These are phyloP conservation scores for Saururus chinensis DNA, from an alignment of 164 flowering plant genomes.

Conservation along the genomic window DNA sequence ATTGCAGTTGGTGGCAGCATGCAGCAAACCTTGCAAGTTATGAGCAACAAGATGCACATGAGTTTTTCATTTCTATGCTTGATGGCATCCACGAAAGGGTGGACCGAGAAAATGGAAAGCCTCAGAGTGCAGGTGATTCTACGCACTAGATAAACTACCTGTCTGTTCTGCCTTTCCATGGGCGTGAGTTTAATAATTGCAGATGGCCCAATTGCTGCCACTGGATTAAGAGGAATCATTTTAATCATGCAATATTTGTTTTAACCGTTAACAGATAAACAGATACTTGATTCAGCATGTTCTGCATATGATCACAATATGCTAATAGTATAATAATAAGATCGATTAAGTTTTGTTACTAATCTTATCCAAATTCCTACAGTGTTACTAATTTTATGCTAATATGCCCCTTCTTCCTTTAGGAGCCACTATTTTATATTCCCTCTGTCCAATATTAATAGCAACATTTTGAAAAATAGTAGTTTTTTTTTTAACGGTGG, in stretches of 20 bases:
- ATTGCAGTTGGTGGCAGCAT: constrained; percentile 93
- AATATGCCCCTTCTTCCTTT: no score
- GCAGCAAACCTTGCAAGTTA: constrained; percentile 88
- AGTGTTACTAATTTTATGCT: no score
- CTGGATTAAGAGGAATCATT: background rate
- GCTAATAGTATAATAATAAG: background rate
- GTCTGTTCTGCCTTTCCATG: no score
- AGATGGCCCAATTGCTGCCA: no score
- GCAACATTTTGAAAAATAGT: no score
- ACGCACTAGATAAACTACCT: background rate
- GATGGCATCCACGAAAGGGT: constrained; percentile 84
- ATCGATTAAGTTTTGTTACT: no score
- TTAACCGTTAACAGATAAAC: background rate
- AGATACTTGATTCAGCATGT: background rate
- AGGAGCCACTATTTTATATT: no score
- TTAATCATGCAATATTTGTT: background rate
- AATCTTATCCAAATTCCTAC: no score
- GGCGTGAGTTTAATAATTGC: no score
- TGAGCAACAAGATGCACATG: constrained; percentile 97
- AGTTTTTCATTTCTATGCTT: constrained; percentile 83
- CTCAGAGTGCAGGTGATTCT: constrained; percentile 54
- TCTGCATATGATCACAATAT: background rate
- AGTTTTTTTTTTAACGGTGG: no score
- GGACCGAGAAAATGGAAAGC: constrained; percentile 40
- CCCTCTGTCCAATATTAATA: no score